A percentile compares a stretch with the other conserved stretches of the same genome.
Conservation (phyloP, 768 basidiomycete genomes). For the Kwoniella mangroviensis region DNA sequence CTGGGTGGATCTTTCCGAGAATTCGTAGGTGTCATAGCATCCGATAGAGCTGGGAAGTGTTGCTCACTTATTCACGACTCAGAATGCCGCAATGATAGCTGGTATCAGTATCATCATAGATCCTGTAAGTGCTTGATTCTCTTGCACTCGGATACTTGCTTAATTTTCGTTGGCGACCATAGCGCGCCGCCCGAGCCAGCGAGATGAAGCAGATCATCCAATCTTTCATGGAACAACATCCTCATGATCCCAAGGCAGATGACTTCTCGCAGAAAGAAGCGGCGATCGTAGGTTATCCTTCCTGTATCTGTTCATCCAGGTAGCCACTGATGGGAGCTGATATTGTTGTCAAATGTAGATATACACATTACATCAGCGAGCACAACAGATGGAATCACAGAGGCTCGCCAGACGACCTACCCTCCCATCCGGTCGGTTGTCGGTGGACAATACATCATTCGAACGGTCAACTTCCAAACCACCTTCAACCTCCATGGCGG, state of each 20-base stretch:
- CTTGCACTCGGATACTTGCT: background rate
- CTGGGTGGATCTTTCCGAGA: conserved; percentile 53
- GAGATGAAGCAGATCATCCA: conserved; percentile 54
- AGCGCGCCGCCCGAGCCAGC: conserved; percentile 41
- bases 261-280: conserved; percentile 55
- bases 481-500: conserved; percentile 10
- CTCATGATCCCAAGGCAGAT: conserved; percentile 49
- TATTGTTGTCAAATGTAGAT: conserved; percentile 27
- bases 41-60: background rate
- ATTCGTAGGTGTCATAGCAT: conserved; percentile 42
- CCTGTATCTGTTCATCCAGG: no score
- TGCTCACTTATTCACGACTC: background rate
- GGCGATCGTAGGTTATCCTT: conserved; percentile 37
- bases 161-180: conserved; percentile 1
- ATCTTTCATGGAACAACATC: conserved; percentile 53
- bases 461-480: conserved; percentile 26
- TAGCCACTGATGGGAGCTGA: background rate
- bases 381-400: conserved; percentile 37
- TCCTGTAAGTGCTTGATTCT: conserved; percentile 33
- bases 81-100: conserved; percentile 57
- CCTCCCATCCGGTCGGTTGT: background rate
- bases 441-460: conserved; percentile 39
- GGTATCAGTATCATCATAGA: conserved; percentile 54
- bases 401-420: conserved; percentile 13
- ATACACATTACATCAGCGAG: conserved; percentile 49